phyloP scores from a whole-genome alignment of 257 asterid genomes.

The Nicotiana noctiflora region DNA sequence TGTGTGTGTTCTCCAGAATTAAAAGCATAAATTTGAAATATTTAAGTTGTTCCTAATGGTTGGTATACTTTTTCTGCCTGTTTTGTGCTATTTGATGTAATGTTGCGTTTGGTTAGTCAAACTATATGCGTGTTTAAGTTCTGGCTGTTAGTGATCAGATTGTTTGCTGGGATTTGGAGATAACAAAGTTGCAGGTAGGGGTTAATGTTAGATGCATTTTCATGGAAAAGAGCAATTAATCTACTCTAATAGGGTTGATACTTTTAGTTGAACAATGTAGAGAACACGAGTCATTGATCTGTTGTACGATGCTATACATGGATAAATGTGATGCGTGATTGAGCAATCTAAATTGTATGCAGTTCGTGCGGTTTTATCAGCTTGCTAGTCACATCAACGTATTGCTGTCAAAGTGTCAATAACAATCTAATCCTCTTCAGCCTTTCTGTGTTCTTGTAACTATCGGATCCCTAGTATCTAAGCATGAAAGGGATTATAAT shows the following conservation, averaged over 20 bases:
- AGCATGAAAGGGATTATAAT: not conserved
- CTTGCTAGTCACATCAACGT: not conserved
- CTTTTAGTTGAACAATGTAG: not conserved
- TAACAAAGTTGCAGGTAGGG: not conserved
- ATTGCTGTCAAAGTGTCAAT: not conserved
- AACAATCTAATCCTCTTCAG: not conserved
- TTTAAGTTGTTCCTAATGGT: not conserved
- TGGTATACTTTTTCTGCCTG: not conserved
- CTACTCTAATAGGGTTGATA: not conserved
- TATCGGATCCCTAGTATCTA: not conserved
- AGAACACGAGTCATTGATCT: not conserved
- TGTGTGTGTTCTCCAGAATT: not conserved
- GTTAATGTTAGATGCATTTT: not conserved
- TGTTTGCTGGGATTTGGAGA: not conserved
- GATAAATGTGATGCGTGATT: not conserved
- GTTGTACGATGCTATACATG: not conserved
- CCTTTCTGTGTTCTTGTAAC: not conserved
- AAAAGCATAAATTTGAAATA: not conserved
- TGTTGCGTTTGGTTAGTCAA: not conserved
- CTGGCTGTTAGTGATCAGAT: not conserved
- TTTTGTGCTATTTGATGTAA: not conserved
- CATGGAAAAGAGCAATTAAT: not conserved
- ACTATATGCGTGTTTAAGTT: not conserved
- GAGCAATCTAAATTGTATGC: not conserved
- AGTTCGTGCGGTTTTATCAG: not conserved